Conservation (phyloP, 148 eudicot genomes). For the Cornus controversa region DNA sequence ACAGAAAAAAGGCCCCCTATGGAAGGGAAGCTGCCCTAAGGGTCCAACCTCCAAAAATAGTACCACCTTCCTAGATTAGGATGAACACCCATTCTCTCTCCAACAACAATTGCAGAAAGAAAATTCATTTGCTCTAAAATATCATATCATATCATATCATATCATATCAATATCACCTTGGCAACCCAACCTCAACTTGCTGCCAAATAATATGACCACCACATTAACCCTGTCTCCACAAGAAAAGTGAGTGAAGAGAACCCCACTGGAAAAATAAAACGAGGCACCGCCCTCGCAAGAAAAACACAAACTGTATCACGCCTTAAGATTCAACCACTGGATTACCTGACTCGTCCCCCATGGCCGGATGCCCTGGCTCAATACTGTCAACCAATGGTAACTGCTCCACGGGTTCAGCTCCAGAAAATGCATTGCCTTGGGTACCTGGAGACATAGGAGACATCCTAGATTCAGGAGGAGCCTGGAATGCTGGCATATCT, state of each 20-base stretch:
- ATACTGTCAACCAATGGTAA: slow-evolving; percentile 14
- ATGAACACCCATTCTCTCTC: neutral
- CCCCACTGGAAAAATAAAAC: neutral
- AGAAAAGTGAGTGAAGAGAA: neutral
- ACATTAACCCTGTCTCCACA: neutral
- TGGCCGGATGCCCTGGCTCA: slow-evolving; percentile 5
- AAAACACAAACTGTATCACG: neutral
- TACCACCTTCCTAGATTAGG: neutral
- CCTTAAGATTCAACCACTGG: slow-evolving; percentile 21
- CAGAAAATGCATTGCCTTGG: slow-evolving; percentile 20
- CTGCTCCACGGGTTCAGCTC: slow-evolving; percentile 23
- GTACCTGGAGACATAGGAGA: slow-evolving; percentile 18
- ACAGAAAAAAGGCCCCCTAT: neutral
- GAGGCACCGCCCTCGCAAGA: neutral
- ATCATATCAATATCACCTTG: neutral
- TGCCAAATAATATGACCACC: no score
- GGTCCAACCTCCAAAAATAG: neutral
- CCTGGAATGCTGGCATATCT: slow-evolving; percentile 16
- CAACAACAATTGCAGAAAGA: no score
- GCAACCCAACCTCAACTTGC: slow-evolving; percentile 2
- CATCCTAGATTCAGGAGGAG: slow-evolving; percentile 20
- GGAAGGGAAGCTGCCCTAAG: neutral
- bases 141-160: neutral
- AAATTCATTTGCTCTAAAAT: neutral
- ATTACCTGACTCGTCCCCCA: slow-evolving; percentile 8